These are phyloP conservation scores for Themeda triandra DNA, from an alignment of 176 grass and related monocot species.

Conservation along the genomic window DNA sequence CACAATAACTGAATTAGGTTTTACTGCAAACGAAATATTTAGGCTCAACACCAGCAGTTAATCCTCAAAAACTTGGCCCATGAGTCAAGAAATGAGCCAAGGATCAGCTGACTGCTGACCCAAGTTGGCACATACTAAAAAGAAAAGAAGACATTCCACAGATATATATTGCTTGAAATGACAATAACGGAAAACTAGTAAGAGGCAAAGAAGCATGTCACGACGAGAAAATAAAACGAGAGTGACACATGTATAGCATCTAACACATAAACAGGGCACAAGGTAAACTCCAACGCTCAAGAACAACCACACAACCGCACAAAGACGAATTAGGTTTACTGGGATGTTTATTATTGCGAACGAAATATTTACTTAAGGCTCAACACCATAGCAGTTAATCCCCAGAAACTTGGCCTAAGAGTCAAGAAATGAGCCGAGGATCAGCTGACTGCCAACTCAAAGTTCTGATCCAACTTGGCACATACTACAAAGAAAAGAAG, in stretches of 20 bases:
- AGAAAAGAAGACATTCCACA: too few species aligned
- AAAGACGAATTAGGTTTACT: too few species aligned
- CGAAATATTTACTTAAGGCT: too few species aligned
- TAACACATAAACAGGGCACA: too few species aligned
- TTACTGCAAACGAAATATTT: not conserved
- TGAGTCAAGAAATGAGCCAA: not conserved
- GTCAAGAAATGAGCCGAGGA: not conserved
- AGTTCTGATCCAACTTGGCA: not conserved
- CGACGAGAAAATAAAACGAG: too few species aligned
- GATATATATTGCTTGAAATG: not conserved
- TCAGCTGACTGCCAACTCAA: not conserved
- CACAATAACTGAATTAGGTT: not conserved
- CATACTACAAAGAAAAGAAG: not conserved
- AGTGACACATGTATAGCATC: too few species aligned
- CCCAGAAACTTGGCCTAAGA: not conserved
- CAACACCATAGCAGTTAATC: not conserved
- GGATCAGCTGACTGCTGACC: not conserved
- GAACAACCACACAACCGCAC: too few species aligned
- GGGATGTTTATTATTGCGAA: too few species aligned
- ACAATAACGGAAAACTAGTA: not conserved
- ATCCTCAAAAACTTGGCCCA: not conserved
- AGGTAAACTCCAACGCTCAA: too few species aligned
- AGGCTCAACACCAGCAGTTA: not conserved
- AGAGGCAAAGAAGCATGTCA: too few species aligned
- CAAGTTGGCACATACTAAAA: not conserved